Percentiles rank a stretch among this genome's conserved stretches.
Conservation (phyloP, 2,329 filamentous ascomycete genomes). For the Neonectria sp. region DNA sequence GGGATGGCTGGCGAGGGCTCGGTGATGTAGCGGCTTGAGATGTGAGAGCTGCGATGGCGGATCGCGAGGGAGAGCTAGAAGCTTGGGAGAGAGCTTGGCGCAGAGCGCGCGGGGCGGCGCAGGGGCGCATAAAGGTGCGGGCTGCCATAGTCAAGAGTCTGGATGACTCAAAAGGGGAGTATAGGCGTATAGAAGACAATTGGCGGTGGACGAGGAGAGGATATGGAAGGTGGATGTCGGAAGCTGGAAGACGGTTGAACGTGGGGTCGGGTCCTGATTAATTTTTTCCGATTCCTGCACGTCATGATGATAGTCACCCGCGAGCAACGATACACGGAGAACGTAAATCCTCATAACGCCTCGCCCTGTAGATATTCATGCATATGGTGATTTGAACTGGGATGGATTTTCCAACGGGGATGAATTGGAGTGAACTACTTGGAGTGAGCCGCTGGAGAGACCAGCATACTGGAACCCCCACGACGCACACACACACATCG, state of each 20-base stretch:
- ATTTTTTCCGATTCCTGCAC: slow-evolving; percentile 47
- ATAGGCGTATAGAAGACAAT: background rate
- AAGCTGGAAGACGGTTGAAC: slow-evolving; percentile 28
- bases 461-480: background rate
- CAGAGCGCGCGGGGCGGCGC: slow-evolving; percentile 38
- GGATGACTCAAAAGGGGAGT: background rate
- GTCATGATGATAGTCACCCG: slow-evolving; percentile 42
- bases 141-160: slow-evolving; percentile 34
- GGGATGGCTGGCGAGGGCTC: slow-evolving; percentile 10
- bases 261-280: slow-evolving; percentile 40
- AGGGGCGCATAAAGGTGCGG: slow-evolving; percentile 42
- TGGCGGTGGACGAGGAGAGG: slow-evolving; percentile 12
- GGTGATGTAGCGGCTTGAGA: slow-evolving; percentile 10
- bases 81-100: slow-evolving; percentile 39
- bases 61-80: slow-evolving; percentile 24
- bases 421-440: slow-evolving; percentile 9
- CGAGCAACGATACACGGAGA: slow-evolving; percentile 7
- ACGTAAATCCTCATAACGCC: slow-evolving; percentile 8
- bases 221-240: slow-evolving; percentile 14
- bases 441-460: background rate
- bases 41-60: slow-evolving; percentile 35
- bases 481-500: slow-evolving; percentile 8
- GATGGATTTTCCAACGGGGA: slow-evolving; percentile 3
- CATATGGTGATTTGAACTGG: too few relatives aligned
- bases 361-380: background rate